Evolutionary conservation across 73 alveolate genomes (phyloP).

Genomic region (Tetrahymena malaccensis): DNA sequence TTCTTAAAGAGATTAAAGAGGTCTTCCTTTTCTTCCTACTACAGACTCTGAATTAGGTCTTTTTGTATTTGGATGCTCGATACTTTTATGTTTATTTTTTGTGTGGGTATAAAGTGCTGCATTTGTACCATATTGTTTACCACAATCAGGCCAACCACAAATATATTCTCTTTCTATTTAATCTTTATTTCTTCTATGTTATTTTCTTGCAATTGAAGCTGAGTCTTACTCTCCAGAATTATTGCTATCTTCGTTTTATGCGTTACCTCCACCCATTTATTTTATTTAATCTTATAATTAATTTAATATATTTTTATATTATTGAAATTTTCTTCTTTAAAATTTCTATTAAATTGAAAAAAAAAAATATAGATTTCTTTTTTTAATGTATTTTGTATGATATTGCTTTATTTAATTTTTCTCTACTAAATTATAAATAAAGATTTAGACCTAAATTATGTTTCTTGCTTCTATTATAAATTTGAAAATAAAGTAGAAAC

Average conservation of each 20-base stretch:
- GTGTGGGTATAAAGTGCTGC: slow-evolving; percentile 42
- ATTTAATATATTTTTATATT: not conserved
- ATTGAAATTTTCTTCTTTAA: not conserved
- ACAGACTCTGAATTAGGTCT: slow-evolving; percentile 32
- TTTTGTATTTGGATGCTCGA: slow-evolving; percentile 14
- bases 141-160: slow-evolving; percentile 44
- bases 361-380: no score
- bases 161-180: slow-evolving; percentile 35
- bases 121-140: slow-evolving; percentile 39
- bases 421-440: not conserved
- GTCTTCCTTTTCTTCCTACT: slow-evolving; percentile 30
- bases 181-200: slow-evolving; percentile 39
- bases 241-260: not conserved
- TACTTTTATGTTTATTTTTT: slow-evolving; percentile 38
- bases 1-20: not conserved
- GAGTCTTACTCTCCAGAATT: not conserved
- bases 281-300: not conserved
- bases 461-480: not conserved
- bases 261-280: not conserved
- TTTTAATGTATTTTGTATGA: not conserved
- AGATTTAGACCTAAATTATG: not conserved
- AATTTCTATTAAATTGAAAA: not conserved
- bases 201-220: not conserved
- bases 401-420: not conserved
- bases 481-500: not conserved